These are phyloP conservation scores for Trametes elegans DNA, from an alignment of 768 basidiomycete genomes.

Conservation along the genomic window DNA sequence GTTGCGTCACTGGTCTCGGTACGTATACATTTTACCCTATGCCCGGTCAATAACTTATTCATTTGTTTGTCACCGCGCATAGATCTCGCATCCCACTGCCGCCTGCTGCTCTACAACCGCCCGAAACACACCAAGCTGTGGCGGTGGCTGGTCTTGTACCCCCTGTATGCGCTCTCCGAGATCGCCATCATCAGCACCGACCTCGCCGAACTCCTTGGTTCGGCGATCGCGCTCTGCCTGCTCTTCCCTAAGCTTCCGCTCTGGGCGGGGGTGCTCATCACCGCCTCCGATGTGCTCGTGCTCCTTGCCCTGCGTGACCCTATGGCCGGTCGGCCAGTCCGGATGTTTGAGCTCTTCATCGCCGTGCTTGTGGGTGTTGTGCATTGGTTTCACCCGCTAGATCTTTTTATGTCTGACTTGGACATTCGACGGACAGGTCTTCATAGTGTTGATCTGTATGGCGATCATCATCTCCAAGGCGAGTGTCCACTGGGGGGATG, in stretches of 20 bases:
- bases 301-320: slow-evolving; percentile 74
- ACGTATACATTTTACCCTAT: slow-evolving; percentile 26
- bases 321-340: slow-evolving; percentile 60
- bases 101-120: slow-evolving; percentile 45
- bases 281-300: slow-evolving; percentile 47
- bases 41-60: neutral
- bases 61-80: neutral
- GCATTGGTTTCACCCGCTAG: neutral
- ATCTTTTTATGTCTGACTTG: neutral
- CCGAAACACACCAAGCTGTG: slow-evolving; percentile 37
- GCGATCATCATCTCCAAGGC: slow-evolving; percentile 71
- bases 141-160: slow-evolving; percentile 43
- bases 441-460: slow-evolving; percentile 73
- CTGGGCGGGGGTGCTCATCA: slow-evolving; percentile 48
- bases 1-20: slow-evolving; percentile 82
- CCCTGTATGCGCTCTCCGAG: slow-evolving; percentile 44
- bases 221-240: slow-evolving; percentile 56
- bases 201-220: slow-evolving; percentile 59
- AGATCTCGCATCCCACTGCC: slow-evolving; percentile 50
- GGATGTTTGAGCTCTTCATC: slow-evolving; percentile 66
- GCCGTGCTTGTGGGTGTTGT: slow-evolving; percentile 53
- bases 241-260: slow-evolving; percentile 48
- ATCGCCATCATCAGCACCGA: slow-evolving; percentile 57
- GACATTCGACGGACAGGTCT: slow-evolving; percentile 15
- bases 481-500: slow-evolving; percentile 65